A percentile compares a stretch with the other conserved stretches of the same genome.
Evolutionary conservation across 441 rosid species (phyloP).

Genomic region (Aquilaria agallochum): DNA sequence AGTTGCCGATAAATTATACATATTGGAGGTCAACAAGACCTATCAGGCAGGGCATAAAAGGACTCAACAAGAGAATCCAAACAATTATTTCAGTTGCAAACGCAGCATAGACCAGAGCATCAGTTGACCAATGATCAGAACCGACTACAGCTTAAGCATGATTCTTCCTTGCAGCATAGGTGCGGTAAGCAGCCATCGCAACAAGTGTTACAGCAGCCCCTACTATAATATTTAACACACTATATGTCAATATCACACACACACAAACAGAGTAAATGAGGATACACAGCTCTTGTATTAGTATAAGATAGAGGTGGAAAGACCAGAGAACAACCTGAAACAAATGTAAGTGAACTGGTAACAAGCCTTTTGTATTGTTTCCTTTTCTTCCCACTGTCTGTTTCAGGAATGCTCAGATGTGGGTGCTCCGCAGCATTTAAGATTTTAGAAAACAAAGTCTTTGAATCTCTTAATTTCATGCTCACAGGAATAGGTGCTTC

Average conservation of each 20-base stretch:
- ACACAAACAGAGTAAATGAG: background rate
- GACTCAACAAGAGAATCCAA: constrained; percentile 6
- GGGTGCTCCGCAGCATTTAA: constrained; percentile 63
- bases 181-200: constrained; percentile 68
- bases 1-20: background rate
- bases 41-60: constrained; percentile 7
- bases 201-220: constrained; percentile 58
- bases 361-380: constrained; percentile 48
- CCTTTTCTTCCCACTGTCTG: constrained; percentile 62
- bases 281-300: background rate
- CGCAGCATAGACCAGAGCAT: constrained; percentile 5
- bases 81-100: constrained; percentile 12
- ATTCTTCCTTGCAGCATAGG: constrained; percentile 58
- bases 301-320: background rate
- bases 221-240: constrained; percentile 34
- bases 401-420: constrained; percentile 69
- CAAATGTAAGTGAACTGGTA: constrained; percentile 58
- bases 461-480: constrained; percentile 44
- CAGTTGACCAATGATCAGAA: background rate
- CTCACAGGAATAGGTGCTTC: constrained; percentile 57
- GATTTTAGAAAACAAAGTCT: constrained; percentile 44
- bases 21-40: constrained; percentile 13
- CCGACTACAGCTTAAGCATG: constrained; percentile 9
- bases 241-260: constrained; percentile 12
- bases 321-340: constrained; percentile 46